Evolutionary conservation across 306 rosid species (phyloP).

Genomic region (Begonia fuchsioides): DNA sequence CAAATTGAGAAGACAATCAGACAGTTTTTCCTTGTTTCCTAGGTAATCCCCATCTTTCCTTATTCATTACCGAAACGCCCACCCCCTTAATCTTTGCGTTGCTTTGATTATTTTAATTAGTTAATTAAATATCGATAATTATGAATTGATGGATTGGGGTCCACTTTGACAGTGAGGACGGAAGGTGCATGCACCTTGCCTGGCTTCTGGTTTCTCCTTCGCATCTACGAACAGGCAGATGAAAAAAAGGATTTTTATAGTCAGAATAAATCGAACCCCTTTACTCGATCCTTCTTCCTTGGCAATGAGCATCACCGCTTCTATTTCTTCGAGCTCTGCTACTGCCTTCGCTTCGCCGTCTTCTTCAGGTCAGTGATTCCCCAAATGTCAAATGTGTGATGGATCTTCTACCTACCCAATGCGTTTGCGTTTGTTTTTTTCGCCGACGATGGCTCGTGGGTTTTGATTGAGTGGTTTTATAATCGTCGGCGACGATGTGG

Average conservation of each 20-base stretch:
- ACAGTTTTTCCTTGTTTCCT: too few species aligned
- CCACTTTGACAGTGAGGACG: slow-evolving; percentile 6
- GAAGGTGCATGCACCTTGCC: slow-evolving; percentile 32
- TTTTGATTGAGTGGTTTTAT: slow-evolving; percentile 6
- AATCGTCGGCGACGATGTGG: not conserved
- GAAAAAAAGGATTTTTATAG: not conserved
- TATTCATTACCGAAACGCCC: too few species aligned
- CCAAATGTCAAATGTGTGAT: slow-evolving; percentile 2
- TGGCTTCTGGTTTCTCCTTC: not conserved
- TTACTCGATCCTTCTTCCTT: not conserved
- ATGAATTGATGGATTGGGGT: not conserved
- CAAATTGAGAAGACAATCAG: too few species aligned
- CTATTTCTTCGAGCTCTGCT: not conserved
- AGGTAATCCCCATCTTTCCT: too few species aligned
- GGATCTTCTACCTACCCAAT: slow-evolving; percentile 6
- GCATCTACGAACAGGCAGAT: not conserved
- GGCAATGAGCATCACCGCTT: slow-evolving; percentile 12
- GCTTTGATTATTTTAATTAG: too few species aligned
- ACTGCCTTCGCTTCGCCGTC: too few species aligned
- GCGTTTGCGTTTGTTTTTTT: not conserved
- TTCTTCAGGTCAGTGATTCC: slow-evolving; percentile 19
- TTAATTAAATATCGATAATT: too few species aligned
- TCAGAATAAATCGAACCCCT: slow-evolving; percentile 12
- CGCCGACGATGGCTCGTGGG: not conserved
- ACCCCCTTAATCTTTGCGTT: too few species aligned